Conservation (phyloP, 129 eudicot genomes). For the Ambrosia artemisiifolia region DNA sequence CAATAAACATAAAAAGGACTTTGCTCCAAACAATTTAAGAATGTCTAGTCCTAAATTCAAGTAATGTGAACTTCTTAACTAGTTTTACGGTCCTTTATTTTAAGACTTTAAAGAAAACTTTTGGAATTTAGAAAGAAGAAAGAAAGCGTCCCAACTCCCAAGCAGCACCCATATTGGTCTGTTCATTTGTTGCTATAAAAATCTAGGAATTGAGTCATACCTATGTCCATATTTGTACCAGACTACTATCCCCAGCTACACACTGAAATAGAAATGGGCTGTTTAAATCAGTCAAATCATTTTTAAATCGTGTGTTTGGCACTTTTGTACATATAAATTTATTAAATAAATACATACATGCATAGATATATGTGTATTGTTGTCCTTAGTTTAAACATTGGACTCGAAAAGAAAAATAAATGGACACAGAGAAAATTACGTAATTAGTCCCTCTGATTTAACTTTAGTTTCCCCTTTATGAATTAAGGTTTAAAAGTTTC, state of each 20-base stretch:
- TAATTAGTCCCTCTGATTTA: no score
- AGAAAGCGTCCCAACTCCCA: slow-evolving; percentile 18
- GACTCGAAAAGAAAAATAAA: no score
- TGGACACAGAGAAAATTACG: no score
- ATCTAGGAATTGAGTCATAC: slow-evolving; percentile 1
- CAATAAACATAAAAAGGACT: no score
- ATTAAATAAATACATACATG: no score
- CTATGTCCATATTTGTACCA: slow-evolving; percentile 11
- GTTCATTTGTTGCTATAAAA: slow-evolving; percentile 20
- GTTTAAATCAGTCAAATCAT: not conserved
- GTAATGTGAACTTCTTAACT: no score
- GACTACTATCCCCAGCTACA: not conserved
- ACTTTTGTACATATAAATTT: not conserved
- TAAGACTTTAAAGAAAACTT: not conserved
- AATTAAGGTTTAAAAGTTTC: no score
- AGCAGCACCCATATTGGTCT: slow-evolving; percentile 23
- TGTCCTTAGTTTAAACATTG: not conserved
- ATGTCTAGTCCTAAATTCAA: no score
- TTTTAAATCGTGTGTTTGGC: slow-evolving; percentile 3
- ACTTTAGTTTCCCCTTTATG: no score
- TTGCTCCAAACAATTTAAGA: no score
- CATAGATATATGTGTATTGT: no score
- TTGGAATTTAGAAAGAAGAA: not conserved
- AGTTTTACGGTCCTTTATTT: slow-evolving; percentile 9
- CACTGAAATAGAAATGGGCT: not conserved